phyloP scores from a whole-genome alignment of 192 early-diverging fungal genomes.

The Coemansia sp. region DNA sequence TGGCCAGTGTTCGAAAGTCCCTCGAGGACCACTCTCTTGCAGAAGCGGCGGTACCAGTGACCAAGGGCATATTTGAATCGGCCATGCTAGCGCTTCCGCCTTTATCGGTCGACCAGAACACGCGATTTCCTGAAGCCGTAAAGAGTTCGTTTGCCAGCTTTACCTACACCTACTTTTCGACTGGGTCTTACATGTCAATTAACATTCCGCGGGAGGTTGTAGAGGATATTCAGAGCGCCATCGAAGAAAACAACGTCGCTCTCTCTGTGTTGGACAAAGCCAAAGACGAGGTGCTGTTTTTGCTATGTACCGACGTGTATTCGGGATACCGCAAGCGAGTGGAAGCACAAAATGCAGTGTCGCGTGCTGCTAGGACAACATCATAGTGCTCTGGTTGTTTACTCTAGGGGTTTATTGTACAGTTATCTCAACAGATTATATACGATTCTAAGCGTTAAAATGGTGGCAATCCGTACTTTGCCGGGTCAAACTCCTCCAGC shows the following conservation, averaged over 20 bases:
- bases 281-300: conserved; percentile 48
- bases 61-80: conserved; percentile 48
- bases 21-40: conserved; percentile 25
- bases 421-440: neutral
- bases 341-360: conserved; percentile 14
- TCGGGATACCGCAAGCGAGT: conserved; percentile 29
- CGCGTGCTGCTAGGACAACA: neutral
- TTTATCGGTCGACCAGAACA: conserved; percentile 19
- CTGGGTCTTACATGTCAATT: conserved; percentile 32
- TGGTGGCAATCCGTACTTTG: conserved; percentile 63
- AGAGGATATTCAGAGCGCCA: conserved; percentile 24
- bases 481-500: conserved; percentile 70
- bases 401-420: neutral
- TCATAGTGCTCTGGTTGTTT: neutral
- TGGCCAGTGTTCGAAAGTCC: conserved; percentile 6
- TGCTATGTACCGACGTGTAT: conserved; percentile 48
- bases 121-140: conserved; percentile 35
- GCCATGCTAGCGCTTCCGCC: conserved; percentile 32
- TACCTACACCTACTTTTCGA: conserved; percentile 31
- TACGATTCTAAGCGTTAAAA: conserved; percentile 28
- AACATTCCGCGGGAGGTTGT: conserved; percentile 32
- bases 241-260: conserved; percentile 27
- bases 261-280: conserved; percentile 44
- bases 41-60: conserved; percentile 20
- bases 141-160: conserved; percentile 30